Evolutionary conservation across 306 rosid species (phyloP), one percentile per base, ranked within the genome.

Genomic region (Adenanthera pavonina): DNA sequence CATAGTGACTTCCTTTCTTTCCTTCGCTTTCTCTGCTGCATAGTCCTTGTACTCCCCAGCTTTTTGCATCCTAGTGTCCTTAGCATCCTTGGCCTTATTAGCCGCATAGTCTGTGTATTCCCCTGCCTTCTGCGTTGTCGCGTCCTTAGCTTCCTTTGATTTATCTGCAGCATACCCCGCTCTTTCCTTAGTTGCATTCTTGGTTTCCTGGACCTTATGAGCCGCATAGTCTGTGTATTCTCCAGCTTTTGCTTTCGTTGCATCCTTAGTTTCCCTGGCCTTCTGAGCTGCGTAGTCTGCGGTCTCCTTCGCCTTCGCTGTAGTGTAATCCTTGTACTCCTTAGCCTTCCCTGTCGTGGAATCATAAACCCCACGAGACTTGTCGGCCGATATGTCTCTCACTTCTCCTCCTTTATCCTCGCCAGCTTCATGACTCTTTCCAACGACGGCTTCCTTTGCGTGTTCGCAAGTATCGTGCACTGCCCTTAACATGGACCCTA

Each of bases 361-460:
- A 20, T 87, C 86, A 16, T 78, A 78, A 35, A 41, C 43, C 9
- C 81, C 75, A 25, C 75, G 44, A 67, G 81, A 66, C 67, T 78
- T 52, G 30, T 67, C 53, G 1, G 74, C 81, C 3, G 81, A 35
- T n/a, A 59, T 81, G 1, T 74, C 76, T 2, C 75, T 74, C 1
- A 76, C 74, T 69, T 81, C 83, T 43, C 9, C 69, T 41, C 78
- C 61, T 30, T 52, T 77, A 3, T 78, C 77, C 16, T 59, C 47
- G 5, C 65, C 44, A n/a, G 6, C 49, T 2, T 82, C 84, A 0
- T 80, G 85, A 76, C 84, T 67, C 70, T 90, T 91, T 0, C 97
- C 97, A 52, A 89, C 92, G 33, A 93, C 89, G 0, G 87, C 92
- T 54, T 88, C 97, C 74, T 88, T 92, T 0, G 95, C 97, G 15